Conservation (phyloP, 371 early-diverging fungal genomes). For the Apophysomyces elegans region DNA sequence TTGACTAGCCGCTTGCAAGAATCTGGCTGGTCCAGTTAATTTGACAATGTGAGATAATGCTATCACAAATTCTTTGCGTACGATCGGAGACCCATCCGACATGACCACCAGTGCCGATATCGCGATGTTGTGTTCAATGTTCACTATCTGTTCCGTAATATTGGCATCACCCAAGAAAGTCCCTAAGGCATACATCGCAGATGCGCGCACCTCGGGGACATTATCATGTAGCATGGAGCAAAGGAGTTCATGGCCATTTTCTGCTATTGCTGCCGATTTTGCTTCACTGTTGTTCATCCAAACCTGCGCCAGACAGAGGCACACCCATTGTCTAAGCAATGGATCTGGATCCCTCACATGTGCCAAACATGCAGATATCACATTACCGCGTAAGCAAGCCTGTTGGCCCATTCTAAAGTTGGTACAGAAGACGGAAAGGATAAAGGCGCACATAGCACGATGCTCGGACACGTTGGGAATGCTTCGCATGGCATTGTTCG, state of each 20-base stretch:
- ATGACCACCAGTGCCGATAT: constrained; percentile 64
- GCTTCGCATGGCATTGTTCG: constrained; percentile 71
- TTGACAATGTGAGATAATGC: constrained; percentile 71
- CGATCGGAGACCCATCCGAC: constrained; percentile 83
- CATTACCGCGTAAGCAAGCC: constrained; percentile 77
- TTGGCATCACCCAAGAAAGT: constrained; percentile 79
- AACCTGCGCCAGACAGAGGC: constrained; percentile 85
- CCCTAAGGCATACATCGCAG: constrained; percentile 80
- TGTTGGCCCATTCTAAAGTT: constrained; percentile 82
- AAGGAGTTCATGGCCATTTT: constrained; percentile 74
- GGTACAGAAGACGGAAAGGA: constrained; percentile 88
- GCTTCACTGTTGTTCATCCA: constrained; percentile 84
- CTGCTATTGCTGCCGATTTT: constrained; percentile 70
- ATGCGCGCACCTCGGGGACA: constrained; percentile 86
- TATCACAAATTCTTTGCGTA: constrained; percentile 80
- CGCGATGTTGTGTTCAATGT: constrained; percentile 73
- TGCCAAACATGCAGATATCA: constrained; percentile 69
- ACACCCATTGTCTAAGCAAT: constrained; percentile 90
- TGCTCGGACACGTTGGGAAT: constrained; percentile 81
- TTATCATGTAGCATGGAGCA: constrained; percentile 66
- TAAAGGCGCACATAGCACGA: constrained; percentile 90
- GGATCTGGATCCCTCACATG: constrained; percentile 81
- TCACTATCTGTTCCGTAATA: constrained; percentile 70
- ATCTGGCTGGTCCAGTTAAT: constrained; percentile 58
- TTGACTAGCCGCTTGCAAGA: constrained; percentile 70